Base-by-base conservation (phyloP, 2,329 filamentous ascomycete genomes). In the Botryosphaeria dothidea region DNA sequence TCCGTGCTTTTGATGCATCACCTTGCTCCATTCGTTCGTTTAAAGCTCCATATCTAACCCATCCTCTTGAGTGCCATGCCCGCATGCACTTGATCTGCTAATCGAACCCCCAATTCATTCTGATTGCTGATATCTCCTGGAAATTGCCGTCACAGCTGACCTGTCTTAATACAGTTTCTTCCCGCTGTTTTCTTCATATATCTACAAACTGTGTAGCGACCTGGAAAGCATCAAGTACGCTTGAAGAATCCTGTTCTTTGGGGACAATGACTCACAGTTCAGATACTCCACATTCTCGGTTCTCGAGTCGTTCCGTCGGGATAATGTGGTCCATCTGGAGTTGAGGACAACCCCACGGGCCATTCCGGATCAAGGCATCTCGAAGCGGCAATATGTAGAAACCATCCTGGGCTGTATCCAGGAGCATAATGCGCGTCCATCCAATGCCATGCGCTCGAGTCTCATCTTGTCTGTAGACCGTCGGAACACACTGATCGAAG, bases 401-500 rank as follows among this genome's bases (percentile, higher is more conserved):
- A 85, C 85, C 5, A 83, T 95, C n/a, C 82, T 93, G 8, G 75
- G 80, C n/a, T 82, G 86, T n/a, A 88, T 94, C 31, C 73, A 78
- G 2, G 71, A 75, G 2, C 88, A 86, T 70, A 82, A 84, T 65
- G 71, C 43, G 69, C 75, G 54, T 65, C 66, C 21, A 66, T 69
- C 63, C 49, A 78, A 62, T 62, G 68, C 57, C 6, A 84, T 94
- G 78, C 84, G 83, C 65, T 85, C 86, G 0, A 84, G 84, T 36
- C 82, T 96, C 11, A 90, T 95, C 68, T 83, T 95, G 11, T 92
- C 90, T 34, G 81, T 94, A 43, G 92, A 96, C 76, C 85, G 92
- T 19, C 84, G 88, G 21, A 86, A 86, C 68, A 81, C 84, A 8
- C 70, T 81, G 8, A 72, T 77, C 1, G 85, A 90, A 67, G 91